These are phyloP conservation scores for Pseudocercospora fijiensis DNA, from an alignment of 2,329 filamentous ascomycete genomes.

Conservation along the genomic window DNA sequence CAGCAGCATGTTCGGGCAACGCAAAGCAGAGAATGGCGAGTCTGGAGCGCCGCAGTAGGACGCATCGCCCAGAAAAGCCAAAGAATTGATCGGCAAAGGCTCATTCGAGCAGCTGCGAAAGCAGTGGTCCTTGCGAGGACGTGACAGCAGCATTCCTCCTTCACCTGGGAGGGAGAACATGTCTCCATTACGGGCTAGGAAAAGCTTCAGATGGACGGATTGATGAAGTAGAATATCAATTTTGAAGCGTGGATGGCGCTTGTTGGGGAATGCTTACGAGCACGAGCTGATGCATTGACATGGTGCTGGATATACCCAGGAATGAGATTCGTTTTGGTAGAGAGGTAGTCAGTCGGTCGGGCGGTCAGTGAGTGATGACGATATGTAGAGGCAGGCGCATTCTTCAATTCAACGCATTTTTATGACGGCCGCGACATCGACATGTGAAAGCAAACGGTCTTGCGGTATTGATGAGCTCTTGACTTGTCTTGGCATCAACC, in stretches of 20 bases:
- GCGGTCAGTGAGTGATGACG: not conserved
- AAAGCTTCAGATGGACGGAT: constrained; percentile 5
- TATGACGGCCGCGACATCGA: not conserved
- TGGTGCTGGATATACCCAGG: constrained; percentile 2
- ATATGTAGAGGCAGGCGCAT: not conserved
- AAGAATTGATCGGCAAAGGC: not conserved
- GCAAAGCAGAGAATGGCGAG: constrained; percentile 15
- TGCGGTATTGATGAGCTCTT: too few relatives aligned
- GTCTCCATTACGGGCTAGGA: not conserved
- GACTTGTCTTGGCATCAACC: constrained; percentile 2
- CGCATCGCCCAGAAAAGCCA: constrained; percentile 9
- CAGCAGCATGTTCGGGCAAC: constrained; percentile 15
- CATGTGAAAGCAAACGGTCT: too few relatives aligned
- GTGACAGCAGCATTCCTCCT: not conserved
- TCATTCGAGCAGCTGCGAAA: constrained; percentile 5
- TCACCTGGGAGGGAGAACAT: not conserved
- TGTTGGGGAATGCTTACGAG: not conserved
- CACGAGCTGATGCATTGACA: not conserved
- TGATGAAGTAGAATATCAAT: not conserved
- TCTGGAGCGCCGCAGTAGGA: constrained; percentile 19
- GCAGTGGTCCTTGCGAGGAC: constrained; percentile 8
- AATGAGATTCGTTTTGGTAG: not conserved
- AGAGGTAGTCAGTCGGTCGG: not conserved
- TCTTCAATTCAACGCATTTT: not conserved
- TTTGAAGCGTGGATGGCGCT: not conserved